These are phyloP conservation scores for Nemania serpens DNA, from an alignment of 2,329 filamentous ascomycete species.

Conservation along the genomic window DNA sequence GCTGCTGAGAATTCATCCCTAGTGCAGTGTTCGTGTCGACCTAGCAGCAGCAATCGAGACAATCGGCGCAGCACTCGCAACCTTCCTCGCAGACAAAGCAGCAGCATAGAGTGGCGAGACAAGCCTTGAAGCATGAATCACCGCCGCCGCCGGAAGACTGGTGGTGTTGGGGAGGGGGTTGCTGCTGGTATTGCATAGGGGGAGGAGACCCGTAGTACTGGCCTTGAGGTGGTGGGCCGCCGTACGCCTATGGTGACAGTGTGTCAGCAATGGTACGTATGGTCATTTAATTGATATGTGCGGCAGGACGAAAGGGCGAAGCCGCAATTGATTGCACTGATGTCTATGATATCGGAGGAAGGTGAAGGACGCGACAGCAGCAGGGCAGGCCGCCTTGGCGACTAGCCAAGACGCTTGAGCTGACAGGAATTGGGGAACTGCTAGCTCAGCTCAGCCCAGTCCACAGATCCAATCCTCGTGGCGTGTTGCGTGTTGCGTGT, in stretches of 20 bases:
- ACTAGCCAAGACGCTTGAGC: background rate
- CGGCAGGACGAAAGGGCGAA: background rate
- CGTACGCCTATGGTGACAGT: conserved; percentile 43
- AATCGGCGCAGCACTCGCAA: conserved; percentile 56
- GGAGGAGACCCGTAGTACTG: conserved; percentile 47
- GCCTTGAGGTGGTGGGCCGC: conserved; percentile 45
- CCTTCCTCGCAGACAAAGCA: conserved; percentile 57
- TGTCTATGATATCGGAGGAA: background rate
- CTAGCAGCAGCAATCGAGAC: conserved; percentile 49
- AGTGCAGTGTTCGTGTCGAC: background rate
- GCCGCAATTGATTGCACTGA: background rate
- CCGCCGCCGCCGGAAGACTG: conserved; percentile 39
- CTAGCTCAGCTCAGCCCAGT: background rate
- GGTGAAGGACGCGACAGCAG: background rate
- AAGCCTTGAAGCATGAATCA: conserved; percentile 50
- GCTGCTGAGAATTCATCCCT: background rate
- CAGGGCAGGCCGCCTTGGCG: conserved; percentile 1
- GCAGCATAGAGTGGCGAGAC: conserved; percentile 54
- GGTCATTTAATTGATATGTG: background rate
- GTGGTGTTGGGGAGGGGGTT: conserved; percentile 44
- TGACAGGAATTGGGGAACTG: background rate
- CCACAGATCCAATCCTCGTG: too few species aligned
- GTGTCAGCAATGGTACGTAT: conserved; percentile 9
- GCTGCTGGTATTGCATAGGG: conserved; percentile 53
- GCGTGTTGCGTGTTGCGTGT: background rate